Evolutionary conservation across 345 rosid genomes (phyloP), one percentile per base, ranked within the genome.

Genomic region (Acer campestre): DNA sequence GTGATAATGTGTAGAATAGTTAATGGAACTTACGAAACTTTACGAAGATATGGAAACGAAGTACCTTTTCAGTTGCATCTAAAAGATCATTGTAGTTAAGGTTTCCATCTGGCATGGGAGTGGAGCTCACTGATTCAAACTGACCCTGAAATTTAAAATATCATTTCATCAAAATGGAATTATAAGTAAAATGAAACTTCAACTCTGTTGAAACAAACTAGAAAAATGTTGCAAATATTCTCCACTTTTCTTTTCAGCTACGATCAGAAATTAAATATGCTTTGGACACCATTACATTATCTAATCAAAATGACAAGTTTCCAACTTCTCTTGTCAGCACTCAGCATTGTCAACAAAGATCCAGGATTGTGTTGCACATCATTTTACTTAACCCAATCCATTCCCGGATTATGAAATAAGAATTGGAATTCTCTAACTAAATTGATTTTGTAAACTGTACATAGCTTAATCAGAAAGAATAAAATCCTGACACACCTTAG

Each of bases 21-120:
- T n/a, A 5, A 53, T 7, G 7, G 58, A n/a, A 20, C 11, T n/a
- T 59, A 59, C 6, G n/a, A 18, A 59, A 22, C 63, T 59, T 7
- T 4, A 7, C 7, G 0, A 10, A 59, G 17, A 59, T 59, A 46
- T 42, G 23, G 68, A 18, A 65, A 63, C 3, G 0, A 38, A 42
- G 48, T 87, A 95, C 99, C 96, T 91, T 88, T 72, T 79, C 44
- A 61, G 94, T 82, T 7, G 83, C 84, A 73, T 87, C 86, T n/a
- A 91, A 40, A 48, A 81, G 67, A 83, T 86, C 85, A 61, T 82
- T 73, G 83, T 89, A 88, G 89, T 80, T 86, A 77, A 91, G 84
- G 81, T 80, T 88, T 75, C 90, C 98, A 89, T 93, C 97, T 49
- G 99, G 96, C 85, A 84, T 85, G 22, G 89, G 76, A 61, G 89